Evolutionary conservation across 805 yeast species (phyloP), one percentile per base, ranked within the genome.

Genomic region (Yamadazyma ubonensis): DNA sequence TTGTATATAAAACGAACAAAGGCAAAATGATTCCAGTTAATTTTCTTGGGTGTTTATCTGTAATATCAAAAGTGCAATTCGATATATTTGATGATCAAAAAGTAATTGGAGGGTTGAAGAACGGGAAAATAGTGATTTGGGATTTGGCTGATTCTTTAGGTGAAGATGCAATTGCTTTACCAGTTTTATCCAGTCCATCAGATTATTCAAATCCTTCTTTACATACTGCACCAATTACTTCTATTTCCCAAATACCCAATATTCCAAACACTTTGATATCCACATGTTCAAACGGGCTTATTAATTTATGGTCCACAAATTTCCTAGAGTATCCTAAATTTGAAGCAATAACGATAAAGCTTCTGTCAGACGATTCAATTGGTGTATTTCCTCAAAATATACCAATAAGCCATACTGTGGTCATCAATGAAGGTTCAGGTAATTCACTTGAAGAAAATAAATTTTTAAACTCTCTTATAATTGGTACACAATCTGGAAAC

Each of bases 111-210:
- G 78, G 82, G 0, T 64, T 77, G 4, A 51, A 52, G 12, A 72
- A 73, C 48, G 84, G 85, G 0, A 65, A 66, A 36, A 33, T 79
- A 1, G 70, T 68, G n/a, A 55, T 74, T 6, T 78, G 81, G 81
- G 75, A 76, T 47, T 45, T 71, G 17, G 17, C 34, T n/a, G 43
- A 42, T 3, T 8, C 38, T 6, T 12, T 17, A 12, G n/a, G 18
- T n/a, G 28, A 39, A 12, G 40, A 45, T 11, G 27, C 46, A 7
- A 50, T 57, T 12, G 37, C 50, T 12, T 41, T 58, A 15, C 65
- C 63, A 5, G 49, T 46, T 37, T 38, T 59, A 16, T 21, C 38
- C 4, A 49, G 58, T n/a, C 63, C 63, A 3, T 28, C 45, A 16
- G 49, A 48, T 34, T 54, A 55, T 10, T 23, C 50, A 5, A 30